Conservation (phyloP, 2,329 filamentous ascomycete species). For the Cladosporium sp. region DNA sequence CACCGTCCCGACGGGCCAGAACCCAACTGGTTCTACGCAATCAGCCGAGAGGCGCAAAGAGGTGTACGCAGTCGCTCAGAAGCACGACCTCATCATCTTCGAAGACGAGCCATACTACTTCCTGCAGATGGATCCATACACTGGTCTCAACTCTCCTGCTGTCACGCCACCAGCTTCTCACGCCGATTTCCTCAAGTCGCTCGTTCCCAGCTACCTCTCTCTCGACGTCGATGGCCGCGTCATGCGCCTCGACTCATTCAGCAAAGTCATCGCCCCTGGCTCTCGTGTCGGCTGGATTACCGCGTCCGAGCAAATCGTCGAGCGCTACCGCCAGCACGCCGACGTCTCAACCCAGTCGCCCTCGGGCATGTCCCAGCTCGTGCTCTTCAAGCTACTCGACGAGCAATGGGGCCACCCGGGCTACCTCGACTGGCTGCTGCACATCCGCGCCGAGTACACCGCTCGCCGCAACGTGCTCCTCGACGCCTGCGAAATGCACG, state of each 20-base stretch:
- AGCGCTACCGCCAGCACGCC: conserved; percentile 78
- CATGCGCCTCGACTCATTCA: conserved; percentile 88
- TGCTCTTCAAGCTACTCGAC: conserved; percentile 86
- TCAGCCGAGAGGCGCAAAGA: conserved; percentile 65
- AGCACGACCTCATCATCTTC: conserved; percentile 83
- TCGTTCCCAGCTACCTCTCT: conserved; percentile 79
- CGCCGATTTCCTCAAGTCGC: conserved; percentile 70
- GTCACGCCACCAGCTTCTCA: conserved; percentile 62
- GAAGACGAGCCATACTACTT: conserved; percentile 97
- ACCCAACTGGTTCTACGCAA: conserved; percentile 87
- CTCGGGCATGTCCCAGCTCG: conserved; percentile 78
- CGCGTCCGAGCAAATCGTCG: conserved; percentile 78
- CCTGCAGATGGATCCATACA: conserved; percentile 81
- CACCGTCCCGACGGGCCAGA: conserved; percentile 80
- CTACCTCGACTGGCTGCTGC: conserved; percentile 86
- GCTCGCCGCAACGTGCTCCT: conserved; percentile 74
- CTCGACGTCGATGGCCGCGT: conserved; percentile 85
- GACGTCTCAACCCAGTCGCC: conserved; percentile 86
- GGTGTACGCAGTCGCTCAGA: conserved; percentile 76
- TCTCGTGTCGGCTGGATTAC: conserved; percentile 92
- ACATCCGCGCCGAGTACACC: conserved; percentile 80
- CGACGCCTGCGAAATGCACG: conserved; percentile 73
- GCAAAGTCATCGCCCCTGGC: conserved; percentile 87
- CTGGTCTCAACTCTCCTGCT: conserved; percentile 53
- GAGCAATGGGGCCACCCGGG: conserved; percentile 92